Conservation (phyloP, 176 grass and related monocot genomes). For the Cenchrus fungigraminus region DNA sequence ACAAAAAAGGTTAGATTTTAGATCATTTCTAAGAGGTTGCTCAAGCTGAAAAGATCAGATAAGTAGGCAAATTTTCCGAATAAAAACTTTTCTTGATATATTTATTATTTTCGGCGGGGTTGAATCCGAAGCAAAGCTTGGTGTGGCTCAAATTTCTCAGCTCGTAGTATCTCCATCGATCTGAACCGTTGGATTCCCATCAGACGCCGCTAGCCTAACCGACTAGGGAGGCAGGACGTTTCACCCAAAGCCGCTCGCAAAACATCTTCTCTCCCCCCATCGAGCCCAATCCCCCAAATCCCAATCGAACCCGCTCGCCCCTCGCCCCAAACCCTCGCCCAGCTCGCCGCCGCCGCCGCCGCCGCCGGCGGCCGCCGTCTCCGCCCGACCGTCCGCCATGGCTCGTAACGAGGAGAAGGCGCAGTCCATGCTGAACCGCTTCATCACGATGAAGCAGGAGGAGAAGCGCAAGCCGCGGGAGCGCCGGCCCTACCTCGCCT, state of each 20-base stretch:
- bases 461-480: constrained; percentile 97
- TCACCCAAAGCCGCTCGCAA: no score
- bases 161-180: not conserved
- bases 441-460: constrained; percentile 99
- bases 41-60: no score
- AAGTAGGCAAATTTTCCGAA: no score
- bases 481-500: constrained; percentile 90
- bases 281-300: constrained; percentile 8
- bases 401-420: constrained; percentile 98
- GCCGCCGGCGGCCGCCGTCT: not conserved
- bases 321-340: constrained; percentile 40
- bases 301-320: not conserved
- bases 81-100: no score
- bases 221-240: not conserved
- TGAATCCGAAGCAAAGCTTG: no score
- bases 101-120: no score
- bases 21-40: no score
- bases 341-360: constrained; percentile 39
- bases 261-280: not conserved
- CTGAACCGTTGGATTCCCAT: not conserved
- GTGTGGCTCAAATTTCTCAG: no score
- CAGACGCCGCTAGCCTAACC: not conserved
- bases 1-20: no score
- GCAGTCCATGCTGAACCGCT: constrained; percentile 97
- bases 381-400: constrained; percentile 45